Evolutionary conservation across 2,329 filamentous ascomycete genomes (phyloP).

Genomic region (Nannizziopsis barbatae): DNA sequence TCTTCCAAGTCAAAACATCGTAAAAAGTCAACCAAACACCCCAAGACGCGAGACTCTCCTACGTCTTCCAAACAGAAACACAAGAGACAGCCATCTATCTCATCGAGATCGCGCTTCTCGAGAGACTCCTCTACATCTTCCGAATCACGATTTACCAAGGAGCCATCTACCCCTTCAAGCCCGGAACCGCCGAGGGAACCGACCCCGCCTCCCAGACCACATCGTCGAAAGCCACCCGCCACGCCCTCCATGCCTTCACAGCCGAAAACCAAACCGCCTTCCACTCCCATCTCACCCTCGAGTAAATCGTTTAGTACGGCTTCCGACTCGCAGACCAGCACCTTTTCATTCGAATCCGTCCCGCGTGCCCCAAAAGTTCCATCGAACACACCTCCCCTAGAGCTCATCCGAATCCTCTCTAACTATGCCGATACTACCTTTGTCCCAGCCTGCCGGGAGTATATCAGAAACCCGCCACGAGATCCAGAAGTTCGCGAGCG

Average conservation of each 20-base stretch:
- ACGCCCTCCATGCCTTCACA: background rate
- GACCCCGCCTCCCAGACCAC: slow-evolving; percentile 8
- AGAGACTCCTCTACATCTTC: background rate
- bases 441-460: background rate
- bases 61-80: no score
- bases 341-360: slow-evolving; percentile 21
- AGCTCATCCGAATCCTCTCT: slow-evolving; percentile 30
- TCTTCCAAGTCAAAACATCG: background rate
- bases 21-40: no score
- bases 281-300: slow-evolving; percentile 13
- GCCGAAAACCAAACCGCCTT: slow-evolving; percentile 17
- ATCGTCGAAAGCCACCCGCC: background rate
- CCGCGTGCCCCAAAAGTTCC: slow-evolving; percentile 25
- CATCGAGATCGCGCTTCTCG: background rate
- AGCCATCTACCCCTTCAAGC: slow-evolving; percentile 16
- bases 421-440: slow-evolving; percentile 30
- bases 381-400: slow-evolving; percentile 15
- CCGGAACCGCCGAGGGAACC: slow-evolving; percentile 15
- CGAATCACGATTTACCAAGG: background rate
- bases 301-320: no score
- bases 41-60: no score
- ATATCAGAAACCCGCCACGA: slow-evolving; percentile 24
- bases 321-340: no score
- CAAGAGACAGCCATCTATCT: no score
- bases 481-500: slow-evolving; percentile 32